These are phyloP conservation scores for Fusarium setosum DNA, from an alignment of 2,329 filamentous ascomycete genomes.

Conservation along the genomic window DNA sequence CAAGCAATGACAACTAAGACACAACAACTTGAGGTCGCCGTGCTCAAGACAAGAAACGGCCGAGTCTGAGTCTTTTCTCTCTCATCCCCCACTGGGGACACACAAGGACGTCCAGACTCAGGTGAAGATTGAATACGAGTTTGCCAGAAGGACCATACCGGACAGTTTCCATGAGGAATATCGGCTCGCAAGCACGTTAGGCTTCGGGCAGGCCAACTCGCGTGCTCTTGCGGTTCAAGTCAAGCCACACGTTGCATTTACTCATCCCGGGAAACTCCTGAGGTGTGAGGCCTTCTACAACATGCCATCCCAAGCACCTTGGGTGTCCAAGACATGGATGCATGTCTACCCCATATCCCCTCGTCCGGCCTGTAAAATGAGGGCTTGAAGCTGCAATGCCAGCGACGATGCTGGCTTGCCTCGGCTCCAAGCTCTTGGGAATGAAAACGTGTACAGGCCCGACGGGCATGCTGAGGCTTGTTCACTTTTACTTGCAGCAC, in stretches of 20 bases:
- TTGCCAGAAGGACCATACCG: not conserved
- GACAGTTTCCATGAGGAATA: not conserved
- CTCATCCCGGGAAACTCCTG: not conserved
- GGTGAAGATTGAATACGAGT: not conserved
- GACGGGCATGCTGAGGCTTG: not conserved
- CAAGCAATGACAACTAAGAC: too few relatives aligned
- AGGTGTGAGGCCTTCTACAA: not conserved
- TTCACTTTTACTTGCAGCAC: not conserved
- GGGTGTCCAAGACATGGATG: not conserved
- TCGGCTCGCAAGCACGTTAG: not conserved
- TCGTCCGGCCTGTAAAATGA: not conserved
- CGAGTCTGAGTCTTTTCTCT: too few relatives aligned
- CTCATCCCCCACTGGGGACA: too few relatives aligned
- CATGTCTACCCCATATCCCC: not conserved
- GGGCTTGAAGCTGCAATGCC: not conserved
- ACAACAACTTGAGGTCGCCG: too few relatives aligned
- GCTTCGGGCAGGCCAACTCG: not conserved
- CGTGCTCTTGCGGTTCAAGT: not conserved
- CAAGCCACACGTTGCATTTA: not conserved
- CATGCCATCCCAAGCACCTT: not conserved
- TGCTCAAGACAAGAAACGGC: too few relatives aligned
- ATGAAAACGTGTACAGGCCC: slow-evolving; percentile 22
- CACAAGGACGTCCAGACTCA: not conserved
- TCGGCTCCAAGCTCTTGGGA: slow-evolving; percentile 22
- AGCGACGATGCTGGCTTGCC: slow-evolving; percentile 3